Base-by-base conservation (phyloP, 768 basidiomycete genomes). In the Cubamyces sp. region DNA sequence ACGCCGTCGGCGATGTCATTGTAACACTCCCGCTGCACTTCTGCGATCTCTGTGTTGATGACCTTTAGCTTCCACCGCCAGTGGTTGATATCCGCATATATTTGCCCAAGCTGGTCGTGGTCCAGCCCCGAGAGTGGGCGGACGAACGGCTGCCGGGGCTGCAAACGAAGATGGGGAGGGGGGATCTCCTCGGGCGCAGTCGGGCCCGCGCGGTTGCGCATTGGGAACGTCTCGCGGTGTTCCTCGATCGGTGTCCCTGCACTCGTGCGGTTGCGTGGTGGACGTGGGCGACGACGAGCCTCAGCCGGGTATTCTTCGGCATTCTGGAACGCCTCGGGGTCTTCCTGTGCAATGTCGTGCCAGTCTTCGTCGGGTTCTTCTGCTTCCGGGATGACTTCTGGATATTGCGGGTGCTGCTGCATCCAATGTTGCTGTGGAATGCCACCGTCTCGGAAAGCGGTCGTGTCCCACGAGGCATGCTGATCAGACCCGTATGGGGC, bases 31-130 rank as follows among this genome's bases (percentile, higher is more conserved):
- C 78, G 76, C 73, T 93, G 92, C 18, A 81, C 80, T 16, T 87
- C 84, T n/a, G 79, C 77, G 63, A 93, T 92, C 69, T 90, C 87
- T 9, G 76, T 75, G 70, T 93, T 92, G 71, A 92, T 87, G 15
- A 77, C 76, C 75, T 92, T 91, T 42, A 93, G 76, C 62, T 78
- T 79, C 21, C 86, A 82, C 40, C 91, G 81, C 85, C 88, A 90
- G 57, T 80, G 77, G 30, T 84, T 85, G 69, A 92, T 92, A 56
- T 87, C 85, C 18, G 78, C 70, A 69, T 92, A 94, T 19, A 90
- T 84, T 6, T 76, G 71, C 8, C 85, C 86, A 11, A 92, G 83
- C 56, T 85, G 80, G 30, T 85, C 83, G 54, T 85, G 90, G 66
- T 87, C 80, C 34, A 91, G 71, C 7, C 88, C 88, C 11, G 90